Evolutionary conservation across 257 asterid genomes (phyloP), one percentile per base, ranked within the genome.

Genomic region (Lantana camara): DNA sequence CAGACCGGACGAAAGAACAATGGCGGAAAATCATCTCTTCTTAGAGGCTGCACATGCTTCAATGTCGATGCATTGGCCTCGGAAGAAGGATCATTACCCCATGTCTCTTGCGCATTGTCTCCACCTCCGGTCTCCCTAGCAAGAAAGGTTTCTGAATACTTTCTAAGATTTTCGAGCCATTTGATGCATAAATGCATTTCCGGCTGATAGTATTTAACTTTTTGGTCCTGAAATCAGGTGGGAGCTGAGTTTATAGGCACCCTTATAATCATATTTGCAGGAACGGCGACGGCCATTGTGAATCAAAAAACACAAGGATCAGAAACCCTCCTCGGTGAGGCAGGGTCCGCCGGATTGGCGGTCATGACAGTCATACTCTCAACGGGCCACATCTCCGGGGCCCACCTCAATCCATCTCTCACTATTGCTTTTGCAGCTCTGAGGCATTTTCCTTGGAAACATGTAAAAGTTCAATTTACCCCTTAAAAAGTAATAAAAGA

Each of bases 191-290:
- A 3, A 41, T 41, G 46, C 5, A 41, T 41, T 41, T 41, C 5
- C 16, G 3, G 13, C 16, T 12, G 16, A 41, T 14, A 12, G 5
- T 13, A 6, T 41, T 41, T 41, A 15, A 11, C 27, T 19, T 20
- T 5, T 19, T 32, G 46, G 23, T 23, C 14, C 9, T 10, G 0
- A 46, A 48, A 45, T 27, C 84, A 90, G 97, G 97, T 90, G 62
- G 97, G 96, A 73, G 97, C 97, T 7, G 97, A 90, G 83, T 85
- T 90, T 30, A 78, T 87, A 77, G 97, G 97, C n/a, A 90, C 97
- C 20, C 50, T 87, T 8, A 81, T 87, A 64, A 80, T 90, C 4
- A 87, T 90, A 6, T 90, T 87, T 44, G 72, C 96, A 0, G 95
- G 85, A 35, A 80, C 90, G 14, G 88, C 95, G 46, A 83, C 97